phyloP scores from a whole-genome alignment of 2,329 filamentous ascomycete species.

The Pochonia chlamydosporia region DNA sequence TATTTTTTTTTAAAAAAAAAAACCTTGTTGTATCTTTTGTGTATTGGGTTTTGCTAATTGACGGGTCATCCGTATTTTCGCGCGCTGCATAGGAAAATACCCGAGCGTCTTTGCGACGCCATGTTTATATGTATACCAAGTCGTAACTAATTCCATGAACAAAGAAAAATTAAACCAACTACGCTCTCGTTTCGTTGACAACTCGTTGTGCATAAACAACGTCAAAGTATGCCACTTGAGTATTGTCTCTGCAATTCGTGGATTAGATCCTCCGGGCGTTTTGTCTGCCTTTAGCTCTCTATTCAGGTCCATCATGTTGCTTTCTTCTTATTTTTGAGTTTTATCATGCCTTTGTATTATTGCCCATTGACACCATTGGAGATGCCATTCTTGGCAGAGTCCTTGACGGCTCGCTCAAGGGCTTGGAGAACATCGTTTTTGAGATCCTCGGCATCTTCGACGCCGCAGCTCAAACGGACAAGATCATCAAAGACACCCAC shows the following conservation, averaged over 20 bases:
- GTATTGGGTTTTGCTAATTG: not conserved
- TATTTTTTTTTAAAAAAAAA: not conserved
- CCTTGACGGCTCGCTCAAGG: conserved; percentile 63
- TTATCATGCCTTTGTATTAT: conserved; percentile 1
- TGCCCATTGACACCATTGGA: conserved; percentile 24
- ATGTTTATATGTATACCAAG: not conserved
- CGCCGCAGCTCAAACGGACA: conserved; percentile 85
- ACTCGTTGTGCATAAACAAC: no score
- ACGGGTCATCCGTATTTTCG: not conserved
- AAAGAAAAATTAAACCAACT: not conserved
- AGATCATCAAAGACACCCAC: conserved; percentile 94
- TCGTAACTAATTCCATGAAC: not conserved
- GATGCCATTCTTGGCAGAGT: conserved; percentile 18
- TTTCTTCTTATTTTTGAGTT: not conserved
- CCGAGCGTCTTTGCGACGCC: not conserved
- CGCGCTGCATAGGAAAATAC: not conserved
- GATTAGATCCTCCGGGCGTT: not conserved
- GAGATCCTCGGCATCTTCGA: conserved; percentile 86
- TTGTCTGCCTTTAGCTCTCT: conserved; percentile 1
- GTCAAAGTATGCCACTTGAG: no score
- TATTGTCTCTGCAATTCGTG: not conserved
- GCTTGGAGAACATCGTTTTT: conserved; percentile 77
- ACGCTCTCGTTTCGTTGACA: no score
- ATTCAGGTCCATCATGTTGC: not conserved
- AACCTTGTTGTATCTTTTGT: not conserved